Evolutionary conservation across 495 filamentous ascomycete genomes (phyloP).

Genomic region (Elasticomyces elasticus): DNA sequence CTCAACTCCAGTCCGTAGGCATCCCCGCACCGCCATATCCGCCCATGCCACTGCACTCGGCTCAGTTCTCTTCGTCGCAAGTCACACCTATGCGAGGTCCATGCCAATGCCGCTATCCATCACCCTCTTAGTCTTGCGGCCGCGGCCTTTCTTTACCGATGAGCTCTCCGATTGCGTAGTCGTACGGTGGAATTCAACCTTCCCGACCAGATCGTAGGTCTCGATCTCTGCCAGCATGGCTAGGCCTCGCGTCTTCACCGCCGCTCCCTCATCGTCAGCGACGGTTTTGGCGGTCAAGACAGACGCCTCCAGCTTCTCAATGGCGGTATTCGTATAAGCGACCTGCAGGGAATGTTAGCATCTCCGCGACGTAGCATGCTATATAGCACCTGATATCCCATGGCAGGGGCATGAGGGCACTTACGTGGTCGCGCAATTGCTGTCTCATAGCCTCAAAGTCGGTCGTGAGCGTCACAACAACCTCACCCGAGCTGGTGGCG

Average conservation of each 20-base stretch:
- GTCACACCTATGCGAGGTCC: too few relatives aligned
- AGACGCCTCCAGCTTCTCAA: conserved; percentile 1
- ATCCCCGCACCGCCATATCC: background rate
- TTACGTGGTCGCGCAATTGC: conserved; percentile 10
- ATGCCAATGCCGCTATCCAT: conserved; percentile 12
- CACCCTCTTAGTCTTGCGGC: conserved; percentile 6
- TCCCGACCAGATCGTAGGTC: conserved; percentile 1
- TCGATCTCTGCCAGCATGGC: conserved; percentile 9
- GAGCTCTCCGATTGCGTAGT: background rate
- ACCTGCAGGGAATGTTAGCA: too few relatives aligned
- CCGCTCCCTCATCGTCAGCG: conserved; percentile 5
- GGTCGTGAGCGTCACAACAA: background rate
- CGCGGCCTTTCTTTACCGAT: background rate
- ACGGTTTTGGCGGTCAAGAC: background rate
- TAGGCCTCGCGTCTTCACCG: background rate
- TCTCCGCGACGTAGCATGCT: too few relatives aligned
- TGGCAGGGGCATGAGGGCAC: too few relatives aligned
- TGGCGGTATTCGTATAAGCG: background rate
- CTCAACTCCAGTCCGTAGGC: too few relatives aligned
- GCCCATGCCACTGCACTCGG: too few relatives aligned
- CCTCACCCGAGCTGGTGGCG: background rate
- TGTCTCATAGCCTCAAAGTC: background rate
- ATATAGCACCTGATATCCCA: too few relatives aligned
- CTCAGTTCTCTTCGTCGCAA: too few relatives aligned
- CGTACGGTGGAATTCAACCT: background rate